phyloP scores from a whole-genome alignment of 2,329 filamentous ascomycete genomes.

The Fonsecaea pedrosoi region DNA sequence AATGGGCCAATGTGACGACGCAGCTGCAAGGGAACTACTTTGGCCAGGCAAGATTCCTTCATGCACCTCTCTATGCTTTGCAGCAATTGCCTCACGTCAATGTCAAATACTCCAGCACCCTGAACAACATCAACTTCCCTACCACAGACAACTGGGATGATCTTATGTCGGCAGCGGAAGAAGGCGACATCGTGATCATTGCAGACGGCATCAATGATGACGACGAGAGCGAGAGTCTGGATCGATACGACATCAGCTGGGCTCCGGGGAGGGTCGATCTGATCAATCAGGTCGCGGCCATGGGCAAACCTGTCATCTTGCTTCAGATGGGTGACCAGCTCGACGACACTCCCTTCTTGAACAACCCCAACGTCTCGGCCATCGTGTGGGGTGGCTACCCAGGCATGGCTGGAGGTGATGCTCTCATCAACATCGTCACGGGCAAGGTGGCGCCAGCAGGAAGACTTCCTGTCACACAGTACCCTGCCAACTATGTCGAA shows the following conservation, averaged over 20 bases:
- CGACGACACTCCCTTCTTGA: slow-evolving; percentile 49
- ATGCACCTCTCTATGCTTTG: slow-evolving; percentile 61
- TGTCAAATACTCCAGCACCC: slow-evolving; percentile 51
- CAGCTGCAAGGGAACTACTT: slow-evolving; percentile 67
- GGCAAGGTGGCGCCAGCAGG: slow-evolving; percentile 52
- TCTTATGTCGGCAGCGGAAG: slow-evolving; percentile 46
- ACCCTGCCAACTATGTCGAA: slow-evolving; percentile 51
- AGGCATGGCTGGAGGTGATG: slow-evolving; percentile 52
- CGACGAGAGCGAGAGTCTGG: slow-evolving; percentile 51
- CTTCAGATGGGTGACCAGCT: slow-evolving; percentile 55
- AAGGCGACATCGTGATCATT: slow-evolving; percentile 49
- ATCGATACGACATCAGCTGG: slow-evolving; percentile 53
- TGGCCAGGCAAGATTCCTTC: slow-evolving; percentile 63
- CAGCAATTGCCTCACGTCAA: slow-evolving; percentile 52
- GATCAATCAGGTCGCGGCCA: slow-evolving; percentile 46
- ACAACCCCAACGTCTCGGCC: slow-evolving; percentile 50
- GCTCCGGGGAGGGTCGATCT: slow-evolving; percentile 52
- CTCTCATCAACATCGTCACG: slow-evolving; percentile 52
- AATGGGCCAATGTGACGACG: slow-evolving; percentile 63
- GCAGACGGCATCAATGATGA: slow-evolving; percentile 53
- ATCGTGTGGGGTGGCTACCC: slow-evolving; percentile 55
- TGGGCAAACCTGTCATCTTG: slow-evolving; percentile 51
- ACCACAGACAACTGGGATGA: slow-evolving; percentile 46
- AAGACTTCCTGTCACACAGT: slow-evolving; percentile 50
- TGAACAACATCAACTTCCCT: slow-evolving; percentile 41